Conservation (phyloP, 148 eudicot species). For the Spergularia marina region DNA sequence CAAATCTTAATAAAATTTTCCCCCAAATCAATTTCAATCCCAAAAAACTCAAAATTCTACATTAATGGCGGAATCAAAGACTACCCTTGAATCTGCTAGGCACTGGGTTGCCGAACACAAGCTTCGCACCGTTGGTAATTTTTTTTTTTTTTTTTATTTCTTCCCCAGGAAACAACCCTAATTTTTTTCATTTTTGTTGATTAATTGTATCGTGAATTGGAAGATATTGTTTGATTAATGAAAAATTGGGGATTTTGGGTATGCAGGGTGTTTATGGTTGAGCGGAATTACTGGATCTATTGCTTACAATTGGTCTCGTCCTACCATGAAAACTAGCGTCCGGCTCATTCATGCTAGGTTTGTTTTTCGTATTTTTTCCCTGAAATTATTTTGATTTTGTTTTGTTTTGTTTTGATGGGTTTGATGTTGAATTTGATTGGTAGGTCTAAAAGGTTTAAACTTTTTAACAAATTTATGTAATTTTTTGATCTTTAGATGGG, state of each 20-base stretch:
- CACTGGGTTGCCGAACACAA: constrained; percentile 58
- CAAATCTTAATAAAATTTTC: too few relatives aligned
- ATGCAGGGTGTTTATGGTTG: constrained; percentile 61
- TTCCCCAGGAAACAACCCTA: too few relatives aligned
- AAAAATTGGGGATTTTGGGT: not conserved
- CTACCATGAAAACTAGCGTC: constrained; percentile 85
- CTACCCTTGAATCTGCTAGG: constrained; percentile 37
- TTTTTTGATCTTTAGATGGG: too few relatives aligned
- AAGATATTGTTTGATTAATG: not conserved
- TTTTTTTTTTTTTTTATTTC: too few relatives aligned
- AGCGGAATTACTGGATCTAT: constrained; percentile 68
- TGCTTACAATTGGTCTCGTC: constrained; percentile 88
- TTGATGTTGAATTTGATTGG: not conserved
- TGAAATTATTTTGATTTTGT: not conserved
- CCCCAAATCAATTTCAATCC: not conserved
- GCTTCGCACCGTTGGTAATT: constrained; percentile 67
- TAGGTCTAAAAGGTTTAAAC: too few relatives aligned
- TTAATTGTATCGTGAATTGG: not conserved
- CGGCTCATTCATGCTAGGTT: constrained; percentile 82
- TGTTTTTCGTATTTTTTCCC: not conserved
- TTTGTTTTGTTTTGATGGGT: not conserved
- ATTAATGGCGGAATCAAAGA: constrained; percentile 47
- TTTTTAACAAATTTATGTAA: not conserved
- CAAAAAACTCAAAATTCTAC: not conserved
- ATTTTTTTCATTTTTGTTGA: not conserved